These are phyloP conservation scores for Fusarium circinatum DNA, from an alignment of 2,329 filamentous ascomycete species.

Conservation along the genomic window DNA sequence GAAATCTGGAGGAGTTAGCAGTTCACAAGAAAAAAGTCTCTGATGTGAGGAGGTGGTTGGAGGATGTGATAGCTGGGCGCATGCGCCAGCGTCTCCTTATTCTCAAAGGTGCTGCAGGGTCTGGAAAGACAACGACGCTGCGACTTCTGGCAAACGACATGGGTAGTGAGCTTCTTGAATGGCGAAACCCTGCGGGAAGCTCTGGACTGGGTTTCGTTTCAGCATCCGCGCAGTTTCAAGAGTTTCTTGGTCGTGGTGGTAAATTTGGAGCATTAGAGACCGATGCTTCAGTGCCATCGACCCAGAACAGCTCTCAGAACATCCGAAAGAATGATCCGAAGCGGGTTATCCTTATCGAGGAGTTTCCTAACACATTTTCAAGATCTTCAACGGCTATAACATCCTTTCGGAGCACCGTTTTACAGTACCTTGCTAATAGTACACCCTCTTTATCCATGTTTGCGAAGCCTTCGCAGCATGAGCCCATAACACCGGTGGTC, in stretches of 20 bases:
- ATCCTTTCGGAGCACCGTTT: slow-evolving; percentile 79
- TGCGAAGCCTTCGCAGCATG: slow-evolving; percentile 53
- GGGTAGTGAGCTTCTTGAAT: slow-evolving; percentile 82
- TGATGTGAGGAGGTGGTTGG: slow-evolving; percentile 86
- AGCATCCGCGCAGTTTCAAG: slow-evolving; percentile 84
- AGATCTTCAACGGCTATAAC: slow-evolving; percentile 71
- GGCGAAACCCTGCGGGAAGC: slow-evolving; percentile 82
- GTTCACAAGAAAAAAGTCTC: slow-evolving; percentile 95
- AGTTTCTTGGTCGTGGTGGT: slow-evolving; percentile 85
- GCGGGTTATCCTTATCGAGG: slow-evolving; percentile 79
- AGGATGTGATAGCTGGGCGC: slow-evolving; percentile 74
- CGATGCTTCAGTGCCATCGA: slow-evolving; percentile 46
- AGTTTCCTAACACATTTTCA: slow-evolving; percentile 82
- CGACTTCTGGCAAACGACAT: slow-evolving; percentile 81
- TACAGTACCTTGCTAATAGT: slow-evolving; percentile 78
- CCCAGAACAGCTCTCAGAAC: slow-evolving; percentile 34
- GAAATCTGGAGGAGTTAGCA: slow-evolving; percentile 81
- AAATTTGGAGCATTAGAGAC: slow-evolving; percentile 78
- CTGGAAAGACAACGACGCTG: slow-evolving; percentile 91
- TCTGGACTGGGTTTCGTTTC: slow-evolving; percentile 72
- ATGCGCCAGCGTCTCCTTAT: slow-evolving; percentile 79
- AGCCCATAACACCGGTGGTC: slow-evolving; percentile 76
- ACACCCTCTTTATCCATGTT: slow-evolving; percentile 65
- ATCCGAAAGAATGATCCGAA: slow-evolving; percentile 37
- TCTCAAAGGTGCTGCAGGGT: slow-evolving; percentile 89